Evolutionary conservation across 176 grass and related monocot species (phyloP).

Genomic region (Aechmea fasciata): DNA sequence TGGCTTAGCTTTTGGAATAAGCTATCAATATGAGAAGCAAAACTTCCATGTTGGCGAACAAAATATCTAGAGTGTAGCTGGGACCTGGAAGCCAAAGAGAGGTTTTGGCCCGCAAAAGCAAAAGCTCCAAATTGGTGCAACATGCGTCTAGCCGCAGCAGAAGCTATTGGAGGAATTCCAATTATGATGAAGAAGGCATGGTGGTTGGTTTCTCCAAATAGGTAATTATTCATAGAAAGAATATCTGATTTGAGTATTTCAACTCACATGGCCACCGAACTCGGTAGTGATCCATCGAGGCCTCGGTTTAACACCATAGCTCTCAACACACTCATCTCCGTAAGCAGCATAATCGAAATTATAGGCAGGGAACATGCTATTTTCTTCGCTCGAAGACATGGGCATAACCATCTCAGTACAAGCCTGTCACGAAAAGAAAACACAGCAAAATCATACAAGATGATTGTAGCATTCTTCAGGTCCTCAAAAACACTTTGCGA

Average conservation of each 20-base stretch:
- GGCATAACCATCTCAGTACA: slow-evolving; percentile 99
- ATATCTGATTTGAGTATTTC: slow-evolving; percentile 8
- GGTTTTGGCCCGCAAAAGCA: no score
- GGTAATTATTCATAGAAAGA: not conserved
- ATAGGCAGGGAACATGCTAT: slow-evolving; percentile 74
- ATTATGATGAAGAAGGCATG: no score
- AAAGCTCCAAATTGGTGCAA: no score
- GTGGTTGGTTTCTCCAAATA: no score
- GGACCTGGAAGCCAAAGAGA: no score
- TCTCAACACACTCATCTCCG: slow-evolving; percentile 39
- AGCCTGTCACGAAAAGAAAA: slow-evolving; percentile 35
- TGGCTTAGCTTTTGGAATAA: no score
- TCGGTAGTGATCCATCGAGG: slow-evolving; percentile 71
- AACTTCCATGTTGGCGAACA: no score
- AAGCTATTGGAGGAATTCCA: no score
- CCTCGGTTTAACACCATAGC: slow-evolving; percentile 64
- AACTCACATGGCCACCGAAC: slow-evolving; percentile 93
- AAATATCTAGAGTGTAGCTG: no score
- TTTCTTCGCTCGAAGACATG: slow-evolving; percentile 51
- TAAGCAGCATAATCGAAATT: slow-evolving; percentile 58
- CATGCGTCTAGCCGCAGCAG: no score
- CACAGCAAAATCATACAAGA: slow-evolving; percentile 11
- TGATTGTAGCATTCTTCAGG: not conserved
- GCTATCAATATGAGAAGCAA: no score
- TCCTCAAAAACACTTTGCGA: not conserved